Conservation (phyloP, 306 rosid genomes). For the Cyclanthera cordifolia region DNA sequence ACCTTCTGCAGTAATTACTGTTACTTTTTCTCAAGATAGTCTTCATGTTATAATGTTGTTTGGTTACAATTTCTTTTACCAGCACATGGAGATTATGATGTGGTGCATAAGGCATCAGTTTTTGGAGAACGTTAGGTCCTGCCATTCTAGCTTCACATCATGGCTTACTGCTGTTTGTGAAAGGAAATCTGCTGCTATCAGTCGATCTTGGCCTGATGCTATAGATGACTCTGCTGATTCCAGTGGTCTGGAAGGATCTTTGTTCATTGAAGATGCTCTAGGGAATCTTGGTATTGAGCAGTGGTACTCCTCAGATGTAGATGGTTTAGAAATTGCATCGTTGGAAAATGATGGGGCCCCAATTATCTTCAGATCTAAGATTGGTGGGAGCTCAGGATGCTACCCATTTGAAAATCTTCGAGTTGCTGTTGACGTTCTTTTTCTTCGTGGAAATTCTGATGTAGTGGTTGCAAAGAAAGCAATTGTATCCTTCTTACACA, state of each 20-base stretch:
- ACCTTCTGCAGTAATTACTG: not conserved
- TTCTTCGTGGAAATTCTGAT: constrained; percentile 72
- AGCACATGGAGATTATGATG: constrained; percentile 89
- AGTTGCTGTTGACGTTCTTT: constrained; percentile 77
- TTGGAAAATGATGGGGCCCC: constrained; percentile 46
- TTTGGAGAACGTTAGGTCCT: constrained; percentile 49
- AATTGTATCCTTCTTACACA: constrained; percentile 63
- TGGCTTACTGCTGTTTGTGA: constrained; percentile 58
- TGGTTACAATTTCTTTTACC: constrained; percentile 18
- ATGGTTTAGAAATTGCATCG: constrained; percentile 44
- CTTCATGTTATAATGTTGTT: constrained; percentile 1
- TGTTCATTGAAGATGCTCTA: constrained; percentile 90
- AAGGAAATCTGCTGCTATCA: constrained; percentile 68
- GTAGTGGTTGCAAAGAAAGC: constrained; percentile 88
- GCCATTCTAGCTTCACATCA: constrained; percentile 32
- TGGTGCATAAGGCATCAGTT: constrained; percentile 74
- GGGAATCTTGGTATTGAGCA: constrained; percentile 63
- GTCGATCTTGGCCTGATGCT: constrained; percentile 87
- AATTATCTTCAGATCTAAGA: constrained; percentile 36
- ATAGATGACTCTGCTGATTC: constrained; percentile 47
- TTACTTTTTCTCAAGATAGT: not conserved
- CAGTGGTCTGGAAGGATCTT: constrained; percentile 49
- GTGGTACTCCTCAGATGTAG: constrained; percentile 24
- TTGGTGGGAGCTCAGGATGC: constrained; percentile 44
- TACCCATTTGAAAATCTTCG: constrained; percentile 79